phyloP scores from a whole-genome alignment of 148 eudicot species.

The Gaultheria prostrata region DNA sequence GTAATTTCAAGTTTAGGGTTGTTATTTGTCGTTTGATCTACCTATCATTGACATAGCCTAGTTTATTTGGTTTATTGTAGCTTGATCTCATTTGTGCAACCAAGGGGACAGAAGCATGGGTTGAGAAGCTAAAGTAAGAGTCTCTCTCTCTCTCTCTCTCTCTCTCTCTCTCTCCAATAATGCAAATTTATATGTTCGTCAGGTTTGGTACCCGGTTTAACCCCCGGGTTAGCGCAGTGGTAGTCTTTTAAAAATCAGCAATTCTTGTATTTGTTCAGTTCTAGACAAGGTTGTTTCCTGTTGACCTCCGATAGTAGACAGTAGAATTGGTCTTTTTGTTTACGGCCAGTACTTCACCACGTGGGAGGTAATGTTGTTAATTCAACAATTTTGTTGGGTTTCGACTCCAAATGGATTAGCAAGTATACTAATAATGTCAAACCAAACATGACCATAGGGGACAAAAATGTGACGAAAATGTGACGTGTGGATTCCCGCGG shows the following conservation, averaged over 20 bases:
- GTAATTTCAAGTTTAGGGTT: background rate
- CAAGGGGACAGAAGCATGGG: conserved; percentile 88
- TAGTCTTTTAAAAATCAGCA: background rate
- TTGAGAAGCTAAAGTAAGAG: conserved; percentile 72
- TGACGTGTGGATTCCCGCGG: background rate
- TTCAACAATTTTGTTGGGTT: background rate
- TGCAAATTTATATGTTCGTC: background rate
- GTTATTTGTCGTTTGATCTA: background rate
- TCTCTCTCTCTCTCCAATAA: background rate
- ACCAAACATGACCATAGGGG: background rate
- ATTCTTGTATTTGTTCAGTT: background rate
- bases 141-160: background rate
- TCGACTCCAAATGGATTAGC: background rate
- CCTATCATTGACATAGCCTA: background rate
- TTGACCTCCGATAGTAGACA: background rate
- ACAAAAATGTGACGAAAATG: background rate
- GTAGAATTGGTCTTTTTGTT: background rate
- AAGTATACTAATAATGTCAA: too few species aligned
- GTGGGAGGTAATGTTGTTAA: background rate
- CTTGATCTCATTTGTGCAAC: conserved; percentile 88
- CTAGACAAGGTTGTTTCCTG: background rate
- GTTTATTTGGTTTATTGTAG: conserved; percentile 32
- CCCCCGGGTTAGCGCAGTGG: background rate
- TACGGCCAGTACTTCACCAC: background rate
- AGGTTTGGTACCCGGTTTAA: background rate